Base-by-base conservation (phyloP, 1,139 yeast species). In the Suhomyces bribrorum region DNA sequence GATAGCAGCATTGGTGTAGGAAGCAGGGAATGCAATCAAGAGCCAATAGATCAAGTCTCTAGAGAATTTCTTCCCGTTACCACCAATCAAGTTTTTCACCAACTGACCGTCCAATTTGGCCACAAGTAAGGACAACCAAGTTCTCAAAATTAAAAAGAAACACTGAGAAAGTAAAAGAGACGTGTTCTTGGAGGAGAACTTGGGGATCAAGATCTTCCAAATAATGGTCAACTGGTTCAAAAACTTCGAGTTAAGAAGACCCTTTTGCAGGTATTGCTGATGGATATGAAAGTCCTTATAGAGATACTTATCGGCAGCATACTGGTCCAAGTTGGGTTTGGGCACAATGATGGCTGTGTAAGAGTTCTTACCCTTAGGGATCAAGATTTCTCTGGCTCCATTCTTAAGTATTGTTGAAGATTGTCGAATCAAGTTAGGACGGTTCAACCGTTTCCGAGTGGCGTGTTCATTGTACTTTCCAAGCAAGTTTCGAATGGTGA, bases 41-140 rank as follows among this genome's bases (percentile, higher is more conserved):
- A 90, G 75, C 97, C 97, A 90, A 60, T 86, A 85, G 9, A 80
- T 75, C 59, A 90, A 69, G 56, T 90, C 96, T 47, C 87, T 71
- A 30, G 82, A 59, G 52, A 90, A 89, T 44, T 83, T 83, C 48
- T 70, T 77, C 6, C 92, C 89, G 50, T 85, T 81, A 12, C 89
- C 90, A 24, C 90, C 85, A 52, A 90, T 88, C 57, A 90, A 77
- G 59, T 89, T 94, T 57, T 87, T 83, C 32, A 89, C 96, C 37
- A 90, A 85, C 57, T 86, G 92, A 54, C 97, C 97, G 62, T 90
- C 97, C 36, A 90, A 69, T 56, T 85, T 84, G 4, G 97, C 95
- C 31, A 90, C 89, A 43, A 89, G 66, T 42, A 90, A 70, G 22
- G 95, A 85, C 43, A 90, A 71, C 86, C 92, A 90, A 0, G 97